Percentiles rank a stretch among this genome's conserved stretches.
These are phyloP conservation scores for Bipolaris victoriae DNA, from an alignment of 2,329 filamentous ascomycete genomes.

Conservation along the genomic window DNA sequence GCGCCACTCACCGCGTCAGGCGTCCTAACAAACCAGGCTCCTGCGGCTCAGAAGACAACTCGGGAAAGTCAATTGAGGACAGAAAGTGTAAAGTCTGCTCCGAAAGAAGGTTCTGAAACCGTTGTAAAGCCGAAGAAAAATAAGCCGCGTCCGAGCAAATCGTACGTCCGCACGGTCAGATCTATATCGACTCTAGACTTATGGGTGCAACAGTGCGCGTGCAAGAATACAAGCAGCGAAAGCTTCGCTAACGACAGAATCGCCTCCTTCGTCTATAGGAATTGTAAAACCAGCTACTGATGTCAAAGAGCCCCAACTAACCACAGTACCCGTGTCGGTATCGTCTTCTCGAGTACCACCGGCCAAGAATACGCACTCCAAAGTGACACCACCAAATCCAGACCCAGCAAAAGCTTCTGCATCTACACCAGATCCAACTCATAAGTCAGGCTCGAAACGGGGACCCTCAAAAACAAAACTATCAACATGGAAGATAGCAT, in stretches of 20 bases:
- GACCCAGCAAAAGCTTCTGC: neutral
- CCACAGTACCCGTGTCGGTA: neutral
- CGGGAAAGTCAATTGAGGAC: neutral
- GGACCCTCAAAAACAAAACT: neutral
- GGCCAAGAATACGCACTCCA: neutral
- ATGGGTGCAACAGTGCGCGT: neutral
- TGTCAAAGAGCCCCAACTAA: neutral
- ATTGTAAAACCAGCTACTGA: neutral
- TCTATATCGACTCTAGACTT: neutral
- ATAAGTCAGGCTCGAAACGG: neutral
- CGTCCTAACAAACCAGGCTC: neutral
- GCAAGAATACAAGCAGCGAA: slow-evolving; percentile 2
- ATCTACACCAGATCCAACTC: neutral
- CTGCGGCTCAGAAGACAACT: neutral
- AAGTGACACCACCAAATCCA: neutral
- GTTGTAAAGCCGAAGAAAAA: neutral
- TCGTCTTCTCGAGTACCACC: neutral
- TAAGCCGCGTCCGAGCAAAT: neutral
- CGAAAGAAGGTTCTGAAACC: neutral
- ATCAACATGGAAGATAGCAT: slow-evolving; percentile 16
- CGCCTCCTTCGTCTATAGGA: neutral
- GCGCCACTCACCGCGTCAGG: neutral
- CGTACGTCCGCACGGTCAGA: neutral
- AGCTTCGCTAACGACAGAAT: neutral
- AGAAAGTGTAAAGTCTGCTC: neutral